Percentiles rank a stretch among this genome's conserved stretches.
Evolutionary conservation across 768 basidiomycete genomes (phyloP).

Genomic region (Phanerochaete carnosa): DNA sequence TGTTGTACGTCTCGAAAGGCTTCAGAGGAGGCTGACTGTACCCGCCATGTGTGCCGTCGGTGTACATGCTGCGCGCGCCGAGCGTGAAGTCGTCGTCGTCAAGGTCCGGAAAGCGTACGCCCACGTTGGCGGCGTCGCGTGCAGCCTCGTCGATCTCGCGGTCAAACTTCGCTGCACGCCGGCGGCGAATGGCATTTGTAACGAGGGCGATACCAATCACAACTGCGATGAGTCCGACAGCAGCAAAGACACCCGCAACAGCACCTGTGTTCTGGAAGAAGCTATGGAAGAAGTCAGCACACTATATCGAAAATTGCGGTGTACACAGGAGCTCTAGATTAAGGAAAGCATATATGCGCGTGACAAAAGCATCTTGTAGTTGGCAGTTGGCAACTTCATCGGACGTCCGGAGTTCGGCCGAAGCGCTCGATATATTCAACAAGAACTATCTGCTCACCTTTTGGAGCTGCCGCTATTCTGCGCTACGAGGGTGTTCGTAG

Average conservation of each 20-base stretch:
- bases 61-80: slow-evolving; percentile 25
- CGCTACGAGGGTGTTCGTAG: neutral
- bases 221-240: slow-evolving; percentile 60
- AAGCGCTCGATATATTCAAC: neutral
- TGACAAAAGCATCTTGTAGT: neutral
- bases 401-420: neutral
- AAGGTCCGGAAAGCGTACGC: slow-evolving; percentile 46
- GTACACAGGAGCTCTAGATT: neutral
- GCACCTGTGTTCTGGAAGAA: slow-evolving; percentile 74
- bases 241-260: slow-evolving; percentile 68
- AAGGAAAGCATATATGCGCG: neutral
- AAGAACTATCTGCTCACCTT: slow-evolving; percentile 15
- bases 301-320: neutral
- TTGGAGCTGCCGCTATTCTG: slow-evolving; percentile 3
- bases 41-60: slow-evolving; percentile 57
- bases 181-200: slow-evolving; percentile 55
- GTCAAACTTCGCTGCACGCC: slow-evolving; percentile 63
- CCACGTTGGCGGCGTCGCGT: slow-evolving; percentile 53
- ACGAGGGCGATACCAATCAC: slow-evolving; percentile 50
- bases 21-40: slow-evolving; percentile 38
- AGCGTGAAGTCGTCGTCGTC: slow-evolving; percentile 47
- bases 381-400: neutral
- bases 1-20: slow-evolving; percentile 43
- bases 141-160: slow-evolving; percentile 73
- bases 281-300: slow-evolving; percentile 30